phyloP scores from a whole-genome alignment of 2,329 filamentous ascomycete species.

The Botrytis porri region DNA sequence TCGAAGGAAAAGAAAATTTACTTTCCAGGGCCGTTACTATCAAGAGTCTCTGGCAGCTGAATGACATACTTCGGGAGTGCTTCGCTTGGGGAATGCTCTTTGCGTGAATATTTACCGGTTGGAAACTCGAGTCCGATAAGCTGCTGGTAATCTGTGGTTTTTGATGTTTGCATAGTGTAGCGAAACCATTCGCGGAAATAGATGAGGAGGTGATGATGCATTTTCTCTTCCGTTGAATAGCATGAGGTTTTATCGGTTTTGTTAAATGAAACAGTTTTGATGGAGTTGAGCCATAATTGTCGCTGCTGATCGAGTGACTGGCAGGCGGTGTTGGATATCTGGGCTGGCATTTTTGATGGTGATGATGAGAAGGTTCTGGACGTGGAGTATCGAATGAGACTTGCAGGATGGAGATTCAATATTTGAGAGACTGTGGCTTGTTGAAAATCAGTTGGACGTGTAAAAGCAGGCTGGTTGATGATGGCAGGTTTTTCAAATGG shows the following conservation, averaged over 20 bases:
- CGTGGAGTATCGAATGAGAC: neutral
- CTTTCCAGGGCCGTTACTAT: too few relatives aligned
- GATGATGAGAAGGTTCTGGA: neutral
- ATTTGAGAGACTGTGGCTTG: too few relatives aligned
- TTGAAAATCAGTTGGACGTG: neutral
- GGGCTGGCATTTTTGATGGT: neutral
- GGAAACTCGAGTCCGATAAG: neutral
- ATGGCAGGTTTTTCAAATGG: neutral
- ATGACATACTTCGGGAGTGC: neutral
- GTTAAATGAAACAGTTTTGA: neutral
- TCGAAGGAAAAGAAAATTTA: neutral
- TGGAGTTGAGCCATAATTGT: neutral
- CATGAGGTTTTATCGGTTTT: neutral
- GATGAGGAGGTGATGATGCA: neutral
- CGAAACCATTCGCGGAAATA: neutral
- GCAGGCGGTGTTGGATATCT: too few relatives aligned
- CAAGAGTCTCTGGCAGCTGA: neutral
- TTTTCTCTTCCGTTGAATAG: neutral
- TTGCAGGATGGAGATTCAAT: neutral
- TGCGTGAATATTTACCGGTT: too few relatives aligned
- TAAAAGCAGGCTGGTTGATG: neutral
- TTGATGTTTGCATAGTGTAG: neutral
- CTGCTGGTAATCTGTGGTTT: neutral
- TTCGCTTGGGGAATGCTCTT: neutral
- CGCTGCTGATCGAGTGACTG: neutral